These are phyloP conservation scores for Toxicodendron radicans DNA, from an alignment of 345 rosid genomes.

Conservation along the genomic window DNA sequence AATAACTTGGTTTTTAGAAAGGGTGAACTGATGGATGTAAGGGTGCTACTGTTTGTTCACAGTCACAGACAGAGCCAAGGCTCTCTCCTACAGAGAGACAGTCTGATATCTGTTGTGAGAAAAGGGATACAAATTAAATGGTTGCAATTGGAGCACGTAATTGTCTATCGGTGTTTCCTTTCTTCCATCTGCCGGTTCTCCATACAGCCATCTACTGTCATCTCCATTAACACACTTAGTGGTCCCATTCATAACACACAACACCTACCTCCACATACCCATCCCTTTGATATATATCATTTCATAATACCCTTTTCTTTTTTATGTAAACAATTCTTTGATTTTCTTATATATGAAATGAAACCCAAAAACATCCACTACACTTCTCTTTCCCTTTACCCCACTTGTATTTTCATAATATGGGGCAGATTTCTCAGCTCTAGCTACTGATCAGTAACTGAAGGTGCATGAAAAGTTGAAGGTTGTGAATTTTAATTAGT, in stretches of 20 bases:
- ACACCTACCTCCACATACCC: constrained; percentile 30
- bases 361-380: too few relatives aligned
- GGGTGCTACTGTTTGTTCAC: background rate
- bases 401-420: background rate
- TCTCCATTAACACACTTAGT: constrained; percentile 23
- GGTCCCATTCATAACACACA: constrained; percentile 45
- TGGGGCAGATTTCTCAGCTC: background rate
- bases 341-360: too few relatives aligned
- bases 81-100: constrained; percentile 51
- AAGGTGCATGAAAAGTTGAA: constrained; percentile 3
- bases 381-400: too few relatives aligned
- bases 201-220: constrained; percentile 25
- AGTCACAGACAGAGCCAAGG: constrained; percentile 29
- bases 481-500: background rate
- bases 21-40: constrained; percentile 15
- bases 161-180: constrained; percentile 38
- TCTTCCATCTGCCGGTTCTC: constrained; percentile 55
- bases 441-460: background rate
- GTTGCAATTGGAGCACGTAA: constrained; percentile 59
- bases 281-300: too few relatives aligned
- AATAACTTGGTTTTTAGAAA: constrained; percentile 26
- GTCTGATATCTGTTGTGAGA: constrained; percentile 39
- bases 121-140: constrained; percentile 52
- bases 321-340: too few relatives aligned
- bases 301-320: background rate